These are phyloP conservation scores for Syzygium malaccense DNA, from an alignment of 441 rosid genomes.

Conservation along the genomic window DNA sequence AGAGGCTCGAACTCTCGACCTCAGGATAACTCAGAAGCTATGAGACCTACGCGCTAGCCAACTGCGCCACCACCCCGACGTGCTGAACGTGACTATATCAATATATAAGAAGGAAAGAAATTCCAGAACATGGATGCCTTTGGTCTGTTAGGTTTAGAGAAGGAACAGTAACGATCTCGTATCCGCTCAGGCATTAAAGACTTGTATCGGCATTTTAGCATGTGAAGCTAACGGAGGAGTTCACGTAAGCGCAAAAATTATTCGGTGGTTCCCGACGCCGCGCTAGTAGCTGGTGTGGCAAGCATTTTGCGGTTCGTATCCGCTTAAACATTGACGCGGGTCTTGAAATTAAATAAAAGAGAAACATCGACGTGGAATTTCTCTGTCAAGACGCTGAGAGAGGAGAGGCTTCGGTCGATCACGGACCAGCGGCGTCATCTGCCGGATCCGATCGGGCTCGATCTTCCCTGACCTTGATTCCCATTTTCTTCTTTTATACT, in stretches of 20 bases:
- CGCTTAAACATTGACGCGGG: neutral
- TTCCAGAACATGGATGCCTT: too few species aligned
- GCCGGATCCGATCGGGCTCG: neutral
- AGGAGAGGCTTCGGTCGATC: fast-evolving
- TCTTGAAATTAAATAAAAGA: neutral
- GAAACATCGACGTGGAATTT: neutral
- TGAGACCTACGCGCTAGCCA: constrained; percentile 99
- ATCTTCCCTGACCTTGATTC: neutral
- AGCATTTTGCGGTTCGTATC: neutral
- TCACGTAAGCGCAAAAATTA: neutral
- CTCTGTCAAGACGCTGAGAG: neutral
- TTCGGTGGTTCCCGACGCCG: neutral
- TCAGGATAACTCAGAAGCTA: constrained; percentile 77
- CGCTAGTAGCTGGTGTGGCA: too few species aligned
- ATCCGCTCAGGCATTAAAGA: too few species aligned
- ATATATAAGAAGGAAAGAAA: too few species aligned
- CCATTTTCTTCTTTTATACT: neutral
- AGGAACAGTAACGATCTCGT: too few species aligned
- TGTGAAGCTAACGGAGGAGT: neutral
- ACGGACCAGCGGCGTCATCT: too few species aligned
- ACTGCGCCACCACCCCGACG: constrained; percentile 96
- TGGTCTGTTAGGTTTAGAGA: too few species aligned
- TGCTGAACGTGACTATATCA: fast-evolving
- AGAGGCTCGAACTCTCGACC: constrained; percentile 98
- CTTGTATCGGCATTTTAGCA: neutral